Base-by-base conservation (phyloP, 78 protist genomes). In the Dictyostelium firmibasis region DNA sequence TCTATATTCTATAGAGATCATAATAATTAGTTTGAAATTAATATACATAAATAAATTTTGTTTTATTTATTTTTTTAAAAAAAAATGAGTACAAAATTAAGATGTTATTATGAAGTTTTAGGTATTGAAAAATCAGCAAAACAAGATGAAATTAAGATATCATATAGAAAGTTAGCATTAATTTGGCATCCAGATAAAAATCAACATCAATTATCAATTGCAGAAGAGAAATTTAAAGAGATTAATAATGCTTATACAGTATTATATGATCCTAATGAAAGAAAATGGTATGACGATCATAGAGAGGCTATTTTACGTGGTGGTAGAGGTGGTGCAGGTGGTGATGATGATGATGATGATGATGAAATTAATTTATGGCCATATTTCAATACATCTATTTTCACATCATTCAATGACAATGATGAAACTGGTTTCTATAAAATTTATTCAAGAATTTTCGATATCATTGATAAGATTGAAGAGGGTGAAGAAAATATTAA, bases 141-240 rank as follows among this genome's bases (percentile, higher is more conserved):
- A 20, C 93, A 25, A 23, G 96, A 77, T 18, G 98, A 97, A 53
- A 72, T 98, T 72, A 95, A 96, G 29, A 29, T 10, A n/a, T 92
- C 97, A 25, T 98, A 97, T 84, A 78, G 93, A 57, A 96, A 91
- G 53, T 47, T 84, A 11, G 99, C 99, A 11, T 78, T 98, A 67
- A 18, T 64, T 8, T 89, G 93, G 97, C 98, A 96, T 95, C 98
- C 98, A 44, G 99, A 98, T 92, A 96, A 96, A 72, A 96, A 98
- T 53, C 92, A 72, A 31, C 95, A 93, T 70, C 75, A 75, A 35
- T 9, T 84, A 27, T 87, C 92, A 8, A 92, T 94, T 0, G 98
- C 98, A 4, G 96, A 83, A 29, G 95, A 96, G 76, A 36, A 27
- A 60, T 98, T 98, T 94, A 96, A 96, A 72, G 98, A 96, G 93